Evolutionary conservation across 2,329 filamentous ascomycete genomes (phyloP).

Genomic region (Phaeophleospora eucalypticola): DNA sequence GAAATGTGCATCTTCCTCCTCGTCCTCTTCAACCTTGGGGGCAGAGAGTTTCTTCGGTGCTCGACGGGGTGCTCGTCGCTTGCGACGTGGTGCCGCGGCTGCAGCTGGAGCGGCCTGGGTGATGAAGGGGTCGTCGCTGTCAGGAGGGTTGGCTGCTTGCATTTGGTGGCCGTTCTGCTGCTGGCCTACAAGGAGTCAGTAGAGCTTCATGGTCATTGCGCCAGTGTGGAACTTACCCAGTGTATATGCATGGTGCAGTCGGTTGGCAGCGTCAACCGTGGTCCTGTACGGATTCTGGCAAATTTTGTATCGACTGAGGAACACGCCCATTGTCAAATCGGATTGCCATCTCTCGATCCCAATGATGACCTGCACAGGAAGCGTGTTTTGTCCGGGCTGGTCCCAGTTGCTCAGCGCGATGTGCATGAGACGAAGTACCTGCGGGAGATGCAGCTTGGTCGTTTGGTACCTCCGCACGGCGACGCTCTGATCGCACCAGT

Average conservation of each 20-base stretch:
- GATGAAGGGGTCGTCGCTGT: background rate
- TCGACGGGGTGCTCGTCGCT: background rate
- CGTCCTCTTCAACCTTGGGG: background rate
- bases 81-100: background rate
- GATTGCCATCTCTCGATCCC: background rate
- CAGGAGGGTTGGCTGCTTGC: background rate
- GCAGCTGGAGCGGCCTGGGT: background rate
- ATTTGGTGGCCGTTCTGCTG: too few relatives aligned
- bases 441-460: background rate
- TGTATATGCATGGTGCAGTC: too few relatives aligned
- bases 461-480: background rate
- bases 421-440: background rate
- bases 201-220: background rate
- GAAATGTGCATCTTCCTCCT: background rate
- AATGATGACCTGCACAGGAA: background rate
- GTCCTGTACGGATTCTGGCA: too few relatives aligned
- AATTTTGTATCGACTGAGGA: background rate
- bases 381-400: background rate
- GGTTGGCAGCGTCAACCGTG: background rate
- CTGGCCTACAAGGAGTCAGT: too few relatives aligned
- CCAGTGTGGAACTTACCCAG: background rate
- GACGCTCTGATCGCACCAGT: background rate
- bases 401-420: background rate
- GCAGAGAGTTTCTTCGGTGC: background rate
- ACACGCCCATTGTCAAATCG: background rate